Base-by-base conservation (phyloP, 495 filamentous ascomycete species). In the Trichodelitschia bisporula region DNA sequence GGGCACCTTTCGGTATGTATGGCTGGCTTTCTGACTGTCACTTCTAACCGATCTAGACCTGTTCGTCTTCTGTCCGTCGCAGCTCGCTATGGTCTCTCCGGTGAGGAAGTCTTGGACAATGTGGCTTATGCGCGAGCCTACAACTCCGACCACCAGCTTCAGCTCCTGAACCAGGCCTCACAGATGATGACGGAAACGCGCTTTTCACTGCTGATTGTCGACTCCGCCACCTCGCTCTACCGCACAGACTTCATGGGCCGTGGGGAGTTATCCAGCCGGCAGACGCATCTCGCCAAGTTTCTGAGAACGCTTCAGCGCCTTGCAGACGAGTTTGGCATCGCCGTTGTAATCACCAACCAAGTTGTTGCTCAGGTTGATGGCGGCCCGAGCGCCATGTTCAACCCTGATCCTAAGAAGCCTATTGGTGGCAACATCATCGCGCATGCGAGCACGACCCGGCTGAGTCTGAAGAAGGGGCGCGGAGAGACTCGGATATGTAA, bases 161-260 rank as follows among this genome's bases (percentile, higher is more conserved):
- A 89, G 48, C 62, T 97, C 3, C 66, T 97, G 30, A 90, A 79
- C 48, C 83, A 95, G 47, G 86, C 86, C 11, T 77, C 89, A 4
- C 63, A 76, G 29, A 97, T 97, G 86, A 97, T 97, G 86, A 92
- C 82, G 35, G 89, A 95, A 50, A 95, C 86, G 2, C 72, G 86
- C 3, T 97, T 97, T 56, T 91, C 83, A 12, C 62, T 97, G 3
- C 64, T 97, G 21, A 66, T 97, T 27, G 89, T 97, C 34, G 86
- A 97, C 54, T 83, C 74, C 18, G 86, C 86, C 12, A 97, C 84
- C 0, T 75, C 84, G 1, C 62, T 97, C 14, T 97, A 95, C 49
- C 69, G 86, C 28, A 97, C 86, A 1, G 86, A 97, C 42, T 97
- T 95, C 54, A 61, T 76, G 29, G 86, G 86, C 15, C 77, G 86